phyloP scores from a whole-genome alignment of 176 grass and related monocot species.

The Triticum monococcum region DNA sequence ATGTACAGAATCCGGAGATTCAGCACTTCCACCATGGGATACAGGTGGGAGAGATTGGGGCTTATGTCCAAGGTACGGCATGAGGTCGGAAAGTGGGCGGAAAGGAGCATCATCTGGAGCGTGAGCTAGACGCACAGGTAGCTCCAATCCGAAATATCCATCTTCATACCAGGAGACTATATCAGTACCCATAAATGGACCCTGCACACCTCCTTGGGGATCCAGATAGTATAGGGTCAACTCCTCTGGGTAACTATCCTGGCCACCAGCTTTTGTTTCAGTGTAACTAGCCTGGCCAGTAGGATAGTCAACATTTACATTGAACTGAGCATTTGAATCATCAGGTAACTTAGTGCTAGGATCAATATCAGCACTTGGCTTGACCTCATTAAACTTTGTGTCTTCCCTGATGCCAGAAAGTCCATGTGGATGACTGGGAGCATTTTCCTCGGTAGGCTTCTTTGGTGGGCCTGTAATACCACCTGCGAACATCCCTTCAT shows the following conservation, averaged over 20 bases:
- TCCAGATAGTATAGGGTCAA: conserved; percentile 91
- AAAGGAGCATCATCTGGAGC: conserved; percentile 75
- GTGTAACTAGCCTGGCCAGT: conserved; percentile 11
- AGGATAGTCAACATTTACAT: conserved; percentile 19
- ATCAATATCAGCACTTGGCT: conserved; percentile 31
- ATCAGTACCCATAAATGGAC: conserved; percentile 84
- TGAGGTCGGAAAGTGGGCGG: conserved; percentile 68
- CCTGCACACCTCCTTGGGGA: conserved; percentile 90
- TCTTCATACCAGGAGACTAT: conserved; percentile 95
- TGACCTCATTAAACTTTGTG: conserved; percentile 11
- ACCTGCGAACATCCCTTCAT: conserved; percentile 21
- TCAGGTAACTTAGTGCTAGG: conserved; percentile 57
- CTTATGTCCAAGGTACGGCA: conserved; percentile 76
- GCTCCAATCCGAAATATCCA: conserved; percentile 88
- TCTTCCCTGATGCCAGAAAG: conserved; percentile 25
- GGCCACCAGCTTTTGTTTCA: conserved; percentile 37
- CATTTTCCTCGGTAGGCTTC: conserved; percentile 19
- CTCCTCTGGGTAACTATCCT: conserved; percentile 56
- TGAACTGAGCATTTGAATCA: conserved; percentile 55
- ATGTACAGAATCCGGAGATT: conserved; percentile 47
- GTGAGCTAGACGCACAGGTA: conserved; percentile 73
- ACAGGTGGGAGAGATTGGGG: conserved; percentile 13
- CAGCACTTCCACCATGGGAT: conserved; percentile 30
- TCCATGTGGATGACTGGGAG: neutral
- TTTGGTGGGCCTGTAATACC: conserved; percentile 18